Evolutionary conservation across 176 grass and related monocot genomes (phyloP).

Genomic region (Panicum miliaceum): DNA sequence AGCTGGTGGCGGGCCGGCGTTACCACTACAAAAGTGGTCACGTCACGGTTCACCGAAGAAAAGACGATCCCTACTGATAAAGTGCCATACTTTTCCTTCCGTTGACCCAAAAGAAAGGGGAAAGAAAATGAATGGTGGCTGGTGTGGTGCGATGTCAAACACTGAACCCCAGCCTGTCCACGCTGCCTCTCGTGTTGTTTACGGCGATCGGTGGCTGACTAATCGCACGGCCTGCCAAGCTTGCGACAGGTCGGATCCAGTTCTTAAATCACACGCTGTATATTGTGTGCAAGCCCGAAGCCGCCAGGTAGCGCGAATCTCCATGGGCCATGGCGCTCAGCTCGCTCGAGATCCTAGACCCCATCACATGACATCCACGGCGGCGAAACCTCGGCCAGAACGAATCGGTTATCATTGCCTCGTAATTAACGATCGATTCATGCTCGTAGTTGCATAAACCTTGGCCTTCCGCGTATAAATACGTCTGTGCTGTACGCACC

Average conservation of each 20-base stretch:
- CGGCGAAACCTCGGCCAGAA: conserved; percentile 1
- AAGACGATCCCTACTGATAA: too few species aligned
- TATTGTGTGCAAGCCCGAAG: background rate
- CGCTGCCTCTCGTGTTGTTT: background rate
- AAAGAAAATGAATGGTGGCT: background rate
- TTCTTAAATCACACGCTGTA: background rate
- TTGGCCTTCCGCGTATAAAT: background rate
- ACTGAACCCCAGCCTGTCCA: background rate
- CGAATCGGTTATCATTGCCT: too few species aligned
- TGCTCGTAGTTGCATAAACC: background rate
- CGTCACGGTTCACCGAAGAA: too few species aligned
- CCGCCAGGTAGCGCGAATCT: background rate
- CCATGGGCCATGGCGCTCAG: background rate
- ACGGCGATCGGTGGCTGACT: background rate
- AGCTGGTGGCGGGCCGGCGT: too few species aligned
- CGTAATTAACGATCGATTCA: too few species aligned
- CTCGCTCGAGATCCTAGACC: background rate
- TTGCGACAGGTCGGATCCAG: background rate
- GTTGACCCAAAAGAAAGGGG: background rate
- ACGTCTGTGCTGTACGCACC: background rate
- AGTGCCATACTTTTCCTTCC: too few species aligned
- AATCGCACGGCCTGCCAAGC: background rate
- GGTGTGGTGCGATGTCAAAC: background rate
- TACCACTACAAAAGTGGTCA: too few species aligned
- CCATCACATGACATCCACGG: background rate